Conservation (phyloP, 1,284 basidiomycete species). For the Cryptococcus sp. region DNA sequence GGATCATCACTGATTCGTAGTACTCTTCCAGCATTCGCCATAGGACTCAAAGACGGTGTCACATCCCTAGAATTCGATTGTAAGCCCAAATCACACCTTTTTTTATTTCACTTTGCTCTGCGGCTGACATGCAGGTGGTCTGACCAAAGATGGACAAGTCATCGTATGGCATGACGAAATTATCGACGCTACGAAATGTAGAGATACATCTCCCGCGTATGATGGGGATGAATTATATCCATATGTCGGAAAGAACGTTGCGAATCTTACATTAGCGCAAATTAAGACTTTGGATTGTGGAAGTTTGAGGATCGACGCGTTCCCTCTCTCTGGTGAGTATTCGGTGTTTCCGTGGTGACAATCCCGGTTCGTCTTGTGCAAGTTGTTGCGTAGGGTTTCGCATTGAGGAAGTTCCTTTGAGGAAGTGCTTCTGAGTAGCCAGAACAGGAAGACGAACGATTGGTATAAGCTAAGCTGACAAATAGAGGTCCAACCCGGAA, state of each 20-base stretch:
- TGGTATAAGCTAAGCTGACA: no score
- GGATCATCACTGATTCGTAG: conserved; percentile 1
- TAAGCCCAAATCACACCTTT: conserved; percentile 1
- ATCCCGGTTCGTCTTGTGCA: not conserved
- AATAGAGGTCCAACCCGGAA: conserved; percentile 51
- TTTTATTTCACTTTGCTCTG: not conserved
- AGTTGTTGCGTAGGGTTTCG: no score
- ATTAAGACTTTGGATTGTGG: conserved; percentile 73
- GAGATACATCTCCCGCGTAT: conserved; percentile 57
- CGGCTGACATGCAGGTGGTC: conserved; percentile 6
- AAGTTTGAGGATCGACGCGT: conserved; percentile 59
- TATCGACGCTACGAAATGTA: conserved; percentile 60
- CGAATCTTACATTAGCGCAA: conserved; percentile 70
- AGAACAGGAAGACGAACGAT: no score
- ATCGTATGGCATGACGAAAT: conserved; percentile 75
- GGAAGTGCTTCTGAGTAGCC: no score
- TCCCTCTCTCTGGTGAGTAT: conserved; percentile 53
- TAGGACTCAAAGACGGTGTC: conserved; percentile 67
- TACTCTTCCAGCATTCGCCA: conserved; percentile 45
- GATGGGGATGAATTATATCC: conserved; percentile 29
- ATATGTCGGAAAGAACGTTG: conserved; percentile 64
- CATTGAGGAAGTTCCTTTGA: not conserved
- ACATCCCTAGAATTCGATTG: conserved; percentile 68
- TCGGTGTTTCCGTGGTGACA: not conserved
- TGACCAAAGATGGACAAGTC: conserved; percentile 61